Conservation (phyloP, 805 yeast genomes). For the Candida endomychidarum region DNA sequence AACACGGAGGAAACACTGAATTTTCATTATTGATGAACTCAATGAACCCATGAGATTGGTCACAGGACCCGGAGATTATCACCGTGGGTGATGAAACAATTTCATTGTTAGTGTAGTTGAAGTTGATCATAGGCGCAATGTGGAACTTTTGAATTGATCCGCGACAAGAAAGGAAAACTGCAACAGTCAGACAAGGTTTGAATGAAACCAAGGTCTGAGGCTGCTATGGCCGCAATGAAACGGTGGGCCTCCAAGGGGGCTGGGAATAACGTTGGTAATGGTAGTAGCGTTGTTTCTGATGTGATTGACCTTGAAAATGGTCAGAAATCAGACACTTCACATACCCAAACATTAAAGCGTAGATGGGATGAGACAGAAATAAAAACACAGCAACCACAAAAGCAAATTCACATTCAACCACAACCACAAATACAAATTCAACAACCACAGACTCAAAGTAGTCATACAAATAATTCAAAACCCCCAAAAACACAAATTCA, state of each 20-base stretch:
- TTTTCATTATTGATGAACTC: slow-evolving; percentile 33
- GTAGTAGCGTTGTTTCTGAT: not conserved
- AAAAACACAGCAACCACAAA: no score
- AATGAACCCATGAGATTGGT: slow-evolving; percentile 26
- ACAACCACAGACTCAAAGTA: not conserved
- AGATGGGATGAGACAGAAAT: no score
- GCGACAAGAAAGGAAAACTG: no score
- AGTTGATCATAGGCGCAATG: slow-evolving; percentile 24
- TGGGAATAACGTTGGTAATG: not conserved
- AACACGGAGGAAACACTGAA: slow-evolving; percentile 61
- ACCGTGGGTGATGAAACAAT: slow-evolving; percentile 42
- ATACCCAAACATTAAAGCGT: no score
- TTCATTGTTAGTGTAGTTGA: slow-evolving; percentile 35
- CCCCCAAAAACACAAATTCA: slow-evolving; percentile 20
- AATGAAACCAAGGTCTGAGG: slow-evolving; percentile 14
- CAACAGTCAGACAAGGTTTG: slow-evolving; percentile 4
- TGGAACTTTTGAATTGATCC: no score
- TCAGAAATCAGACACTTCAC: no score
- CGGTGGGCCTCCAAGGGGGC: slow-evolving; percentile 22
- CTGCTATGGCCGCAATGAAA: slow-evolving; percentile 23
- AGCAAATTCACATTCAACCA: no score
- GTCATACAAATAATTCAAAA: no score
- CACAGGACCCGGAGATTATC: slow-evolving; percentile 33
- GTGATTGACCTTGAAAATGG: not conserved
- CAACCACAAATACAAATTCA: not conserved